Evolutionary conservation across 805 yeast genomes (phyloP), one percentile per base, ranked within the genome.

Genomic region (Wickerhamomyces subpelliculosus): DNA sequence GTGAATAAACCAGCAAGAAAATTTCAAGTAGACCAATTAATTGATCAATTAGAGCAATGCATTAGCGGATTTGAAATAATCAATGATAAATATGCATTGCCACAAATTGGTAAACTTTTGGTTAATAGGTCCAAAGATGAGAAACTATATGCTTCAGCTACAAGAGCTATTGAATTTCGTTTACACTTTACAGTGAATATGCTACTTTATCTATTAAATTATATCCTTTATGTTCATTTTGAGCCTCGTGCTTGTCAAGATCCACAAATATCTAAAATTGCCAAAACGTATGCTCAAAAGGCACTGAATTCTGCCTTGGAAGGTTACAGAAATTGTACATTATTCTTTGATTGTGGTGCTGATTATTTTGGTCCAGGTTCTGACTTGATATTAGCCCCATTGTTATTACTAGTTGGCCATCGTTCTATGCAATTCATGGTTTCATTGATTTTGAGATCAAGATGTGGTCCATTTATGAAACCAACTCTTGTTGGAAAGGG

Each of bases 401-500:
- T 63, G 44, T 60, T 75, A 49, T 51, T 75, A 49, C 67, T 73
- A 36, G 60, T 72, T 27, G 77, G 78, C 41, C 79, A 75, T 45
- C 61, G 81, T 45, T 70, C 80, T 5, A 65, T 72, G 49, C 79
- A 75, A 45, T 75, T 75, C 46, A 61, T 75, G 56, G 74, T 75
- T n/a, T 73, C 79, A 31, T 52, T 75, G 47, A 67, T 75, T 20
- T 48, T 75, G 36, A 63, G 80, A 51, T 62, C 68, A 3, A 60
- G 66, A 46, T 65, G 70, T 54, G 71, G 70, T 3, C 70, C 71
- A 16, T 53, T 62, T 28, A 63, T 55, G 58, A 54, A 41, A 29
- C 49, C 57, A 4, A 36, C n/a, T 3, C 12, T 37, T 12, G 31
- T 37, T 4, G 16, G 22, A 7, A 25, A 25, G 10, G 23, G 19